Base-by-base conservation (phyloP, 306 rosid genomes). In the Canavalia ensiformis region DNA sequence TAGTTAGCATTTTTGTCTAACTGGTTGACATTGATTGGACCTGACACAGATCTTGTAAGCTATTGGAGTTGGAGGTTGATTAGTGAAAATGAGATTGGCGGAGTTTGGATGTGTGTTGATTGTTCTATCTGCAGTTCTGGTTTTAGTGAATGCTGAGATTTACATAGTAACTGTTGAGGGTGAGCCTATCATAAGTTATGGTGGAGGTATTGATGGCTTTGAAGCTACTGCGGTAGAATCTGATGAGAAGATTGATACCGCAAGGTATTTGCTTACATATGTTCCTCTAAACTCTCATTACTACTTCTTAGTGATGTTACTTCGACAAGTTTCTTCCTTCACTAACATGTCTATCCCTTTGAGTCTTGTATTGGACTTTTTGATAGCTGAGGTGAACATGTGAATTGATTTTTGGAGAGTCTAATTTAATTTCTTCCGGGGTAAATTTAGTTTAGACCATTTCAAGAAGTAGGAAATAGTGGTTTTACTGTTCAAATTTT, bases 171-270 rank as follows among this genome's bases (percentile, higher is more conserved):
- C 94, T 5, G 78, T 96, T 65, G 99, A 96, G 75, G 99, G 98
- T 81, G 97, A 96, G 76, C 99, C 99, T 56, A 79, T 96, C 60
- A 91, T 92, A 68, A 96, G 99, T 89, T 96, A 96, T 49, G 79
- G 65, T 68, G 99, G 99, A 29, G 99, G 88, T 66, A 72, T 92
- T 45, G 93, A 90, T 78, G 99, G 96, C 28, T 93, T 96, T 89
- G 94, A 92, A 90, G 99, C 98, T 79, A 96, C 98, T 84, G 97
- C 98, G 46, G 92, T 83, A 80, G 99, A 96, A 83, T 89, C 97
- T 83, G 98, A 94, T 85, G 99, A 85, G 72, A 90, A 84, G 76
- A 92, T 94, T 44, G 99, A 96, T 75, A 82, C 97, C 64, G 63
- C 94, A 71, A 94, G 99, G 99, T 96, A 85, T 81, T 72, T 84